Conservation (phyloP, 768 basidiomycete genomes). For the Imleria badia region DNA sequence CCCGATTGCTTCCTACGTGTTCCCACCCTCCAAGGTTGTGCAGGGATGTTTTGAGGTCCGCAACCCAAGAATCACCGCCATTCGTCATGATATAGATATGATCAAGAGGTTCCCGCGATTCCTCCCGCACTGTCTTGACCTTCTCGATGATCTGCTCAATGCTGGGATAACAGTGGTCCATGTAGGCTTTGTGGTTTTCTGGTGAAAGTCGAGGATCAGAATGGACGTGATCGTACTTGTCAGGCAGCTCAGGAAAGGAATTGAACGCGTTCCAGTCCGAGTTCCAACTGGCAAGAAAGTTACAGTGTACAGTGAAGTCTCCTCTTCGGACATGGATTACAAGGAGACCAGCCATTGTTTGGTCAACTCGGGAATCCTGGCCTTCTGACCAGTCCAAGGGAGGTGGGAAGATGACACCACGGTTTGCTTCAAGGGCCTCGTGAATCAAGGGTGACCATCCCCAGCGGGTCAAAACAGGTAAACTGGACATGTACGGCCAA, state of each 20-base stretch:
- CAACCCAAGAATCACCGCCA: conserved; percentile 39
- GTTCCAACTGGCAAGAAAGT: conserved; percentile 32
- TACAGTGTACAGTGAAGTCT: conserved; percentile 46
- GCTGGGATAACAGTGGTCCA: conserved; percentile 42
- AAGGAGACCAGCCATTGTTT: conserved; percentile 36
- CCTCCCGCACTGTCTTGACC: conserved; percentile 33
- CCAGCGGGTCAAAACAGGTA: conserved; percentile 36
- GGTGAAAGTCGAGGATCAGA: conserved; percentile 24
- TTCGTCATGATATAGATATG: conserved; percentile 51
- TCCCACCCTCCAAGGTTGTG: conserved; percentile 35
- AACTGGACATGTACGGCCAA: conserved; percentile 33
- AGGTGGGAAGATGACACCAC: conserved; percentile 17
- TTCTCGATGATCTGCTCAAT: conserved; percentile 40
- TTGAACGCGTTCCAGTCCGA: conserved; percentile 46
- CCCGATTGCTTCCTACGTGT: conserved; percentile 38
- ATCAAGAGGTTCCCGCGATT: conserved; percentile 26
- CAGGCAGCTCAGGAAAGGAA: conserved; percentile 37
- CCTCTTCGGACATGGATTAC: conserved; percentile 52
- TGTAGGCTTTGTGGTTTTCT: conserved; percentile 29
- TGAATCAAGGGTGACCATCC: conserved; percentile 35
- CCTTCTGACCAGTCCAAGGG: conserved; percentile 8
- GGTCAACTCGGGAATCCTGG: neutral
- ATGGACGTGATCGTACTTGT: conserved; percentile 33
- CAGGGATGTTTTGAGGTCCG: conserved; percentile 37
- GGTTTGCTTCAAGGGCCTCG: conserved; percentile 25